Percentiles rank a stretch among this genome's conserved stretches.
These are phyloP conservation scores for Metschnikowia gruessii DNA, from an alignment of 805 yeast species.

Conservation along the genomic window DNA sequence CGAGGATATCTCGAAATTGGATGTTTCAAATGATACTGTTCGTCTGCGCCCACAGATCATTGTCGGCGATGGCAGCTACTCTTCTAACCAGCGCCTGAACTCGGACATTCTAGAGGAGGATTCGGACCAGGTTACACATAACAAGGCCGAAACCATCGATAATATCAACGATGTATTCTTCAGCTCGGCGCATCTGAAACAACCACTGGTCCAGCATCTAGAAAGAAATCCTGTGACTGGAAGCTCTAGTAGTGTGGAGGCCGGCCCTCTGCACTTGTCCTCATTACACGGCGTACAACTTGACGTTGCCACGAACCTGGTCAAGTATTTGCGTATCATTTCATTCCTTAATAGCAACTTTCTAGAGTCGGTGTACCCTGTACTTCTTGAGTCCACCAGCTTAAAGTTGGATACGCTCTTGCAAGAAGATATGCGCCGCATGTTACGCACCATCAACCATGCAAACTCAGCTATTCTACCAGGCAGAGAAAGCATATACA, in stretches of 20 bases:
- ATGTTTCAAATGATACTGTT: neutral
- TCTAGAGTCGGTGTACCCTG: constrained; percentile 13
- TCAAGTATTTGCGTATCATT: constrained; percentile 2
- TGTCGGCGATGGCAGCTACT: constrained; percentile 2
- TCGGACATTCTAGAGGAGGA: neutral
- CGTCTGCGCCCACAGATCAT: constrained; percentile 9
- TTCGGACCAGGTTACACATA: neutral
- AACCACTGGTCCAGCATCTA: constrained; percentile 5
- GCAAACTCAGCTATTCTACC: constrained; percentile 36
- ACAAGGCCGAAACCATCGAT: neutral
- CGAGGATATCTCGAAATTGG: neutral
- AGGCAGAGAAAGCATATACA: constrained; percentile 32
- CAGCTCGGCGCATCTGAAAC: constrained; percentile 3
- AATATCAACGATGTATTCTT: constrained; percentile 10
- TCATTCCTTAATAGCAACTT: constrained; percentile 9
- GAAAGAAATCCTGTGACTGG: neutral
- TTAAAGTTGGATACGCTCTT: constrained; percentile 5
- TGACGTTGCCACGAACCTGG: neutral
- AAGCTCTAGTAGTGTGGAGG: constrained; percentile 3
- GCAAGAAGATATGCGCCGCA: constrained; percentile 4
- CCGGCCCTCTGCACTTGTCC: constrained; percentile 1
- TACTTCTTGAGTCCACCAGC: constrained; percentile 5
- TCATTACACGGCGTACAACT: neutral
- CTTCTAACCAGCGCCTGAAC: neutral
- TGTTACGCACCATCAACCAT: constrained; percentile 18